phyloP scores from a whole-genome alignment of 2,329 filamentous ascomycete genomes.

The Coleophoma eucalyptorum region DNA sequence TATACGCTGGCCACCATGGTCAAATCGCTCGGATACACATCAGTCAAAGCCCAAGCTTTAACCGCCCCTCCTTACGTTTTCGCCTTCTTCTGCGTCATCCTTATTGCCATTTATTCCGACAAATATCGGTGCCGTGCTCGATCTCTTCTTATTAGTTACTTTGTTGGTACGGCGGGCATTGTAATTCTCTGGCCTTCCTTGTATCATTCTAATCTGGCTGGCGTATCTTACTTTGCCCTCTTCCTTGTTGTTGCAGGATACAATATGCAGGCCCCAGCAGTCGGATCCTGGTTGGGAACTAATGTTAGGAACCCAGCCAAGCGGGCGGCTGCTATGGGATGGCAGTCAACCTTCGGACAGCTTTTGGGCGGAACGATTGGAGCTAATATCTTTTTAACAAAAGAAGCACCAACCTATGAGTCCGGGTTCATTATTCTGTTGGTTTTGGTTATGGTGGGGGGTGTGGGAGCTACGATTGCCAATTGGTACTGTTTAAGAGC shows the following conservation, averaged over 20 bases:
- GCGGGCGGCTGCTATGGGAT: constrained; percentile 22
- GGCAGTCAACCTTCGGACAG: constrained; percentile 24
- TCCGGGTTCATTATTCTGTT: constrained; percentile 26
- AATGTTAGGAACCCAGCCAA: constrained; percentile 21
- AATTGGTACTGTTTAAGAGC: constrained; percentile 9
- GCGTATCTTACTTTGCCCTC: constrained; percentile 73
- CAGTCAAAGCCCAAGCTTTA: constrained; percentile 26
- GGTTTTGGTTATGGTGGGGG: constrained; percentile 24
- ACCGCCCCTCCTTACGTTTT: constrained; percentile 27
- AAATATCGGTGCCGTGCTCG: constrained; percentile 6
- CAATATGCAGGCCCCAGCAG: constrained; percentile 56
- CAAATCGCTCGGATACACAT: constrained; percentile 27
- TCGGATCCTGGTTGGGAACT: constrained; percentile 49
- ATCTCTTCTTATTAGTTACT: constrained; percentile 6
- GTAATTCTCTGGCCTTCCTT: constrained; percentile 6
- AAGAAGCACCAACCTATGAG: constrained; percentile 32
- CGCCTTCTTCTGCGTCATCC: constrained; percentile 6
- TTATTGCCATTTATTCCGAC: constrained; percentile 5
- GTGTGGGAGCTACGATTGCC: constrained; percentile 6
- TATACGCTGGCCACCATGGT: constrained; percentile 35
- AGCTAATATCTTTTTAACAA: constrained; percentile 6
- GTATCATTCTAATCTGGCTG: constrained; percentile 30
- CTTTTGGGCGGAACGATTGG: constrained; percentile 7
- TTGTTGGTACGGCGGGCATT: constrained; percentile 3
- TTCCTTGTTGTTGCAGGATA: constrained; percentile 83